These are phyloP conservation scores for Schwanniomyces yamadae DNA, from an alignment of 805 yeast genomes.

Conservation along the genomic window DNA sequence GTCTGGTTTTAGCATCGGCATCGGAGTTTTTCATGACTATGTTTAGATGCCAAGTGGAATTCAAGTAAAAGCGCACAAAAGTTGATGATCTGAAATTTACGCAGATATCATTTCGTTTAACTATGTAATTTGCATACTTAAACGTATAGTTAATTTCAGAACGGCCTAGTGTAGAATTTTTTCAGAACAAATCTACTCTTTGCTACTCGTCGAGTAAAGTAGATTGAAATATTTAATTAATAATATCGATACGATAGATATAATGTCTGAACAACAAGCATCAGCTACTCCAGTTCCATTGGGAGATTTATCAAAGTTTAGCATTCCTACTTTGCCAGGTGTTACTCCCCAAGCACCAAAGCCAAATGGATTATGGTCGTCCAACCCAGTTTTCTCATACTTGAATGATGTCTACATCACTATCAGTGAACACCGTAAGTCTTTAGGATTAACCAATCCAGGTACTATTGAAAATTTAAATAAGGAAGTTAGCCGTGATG, in stretches of 20 bases:
- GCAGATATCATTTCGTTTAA: neutral
- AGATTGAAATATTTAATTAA: too few relatives aligned
- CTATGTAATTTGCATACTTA: neutral
- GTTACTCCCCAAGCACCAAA: conserved; percentile 54
- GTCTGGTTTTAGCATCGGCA: too few relatives aligned
- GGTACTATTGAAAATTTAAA: conserved; percentile 92
- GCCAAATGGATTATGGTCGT: conserved; percentile 66
- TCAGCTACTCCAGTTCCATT: conserved; percentile 45
- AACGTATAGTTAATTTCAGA: neutral
- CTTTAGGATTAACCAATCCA: conserved; percentile 83
- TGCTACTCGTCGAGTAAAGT: conserved; percentile 3
- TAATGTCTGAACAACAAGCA: conserved; percentile 8
- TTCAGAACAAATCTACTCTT: conserved; percentile 1
- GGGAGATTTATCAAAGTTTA: conserved; percentile 59
- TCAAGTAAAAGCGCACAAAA: too few relatives aligned
- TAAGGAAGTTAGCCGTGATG: conserved; percentile 93
- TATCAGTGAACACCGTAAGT: conserved; percentile 73
- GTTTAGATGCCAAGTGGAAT: too few relatives aligned
- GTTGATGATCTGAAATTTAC: neutral
- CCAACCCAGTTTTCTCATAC: conserved; percentile 80
- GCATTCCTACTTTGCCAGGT: conserved; percentile 57
- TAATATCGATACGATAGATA: too few relatives aligned
- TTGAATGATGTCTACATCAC: conserved; percentile 72
- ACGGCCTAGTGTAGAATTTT: conserved; percentile 6
- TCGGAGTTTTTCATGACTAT: too few relatives aligned